Evolutionary conservation across 441 rosid genomes (phyloP).

Genomic region (Brassica balearica): DNA sequence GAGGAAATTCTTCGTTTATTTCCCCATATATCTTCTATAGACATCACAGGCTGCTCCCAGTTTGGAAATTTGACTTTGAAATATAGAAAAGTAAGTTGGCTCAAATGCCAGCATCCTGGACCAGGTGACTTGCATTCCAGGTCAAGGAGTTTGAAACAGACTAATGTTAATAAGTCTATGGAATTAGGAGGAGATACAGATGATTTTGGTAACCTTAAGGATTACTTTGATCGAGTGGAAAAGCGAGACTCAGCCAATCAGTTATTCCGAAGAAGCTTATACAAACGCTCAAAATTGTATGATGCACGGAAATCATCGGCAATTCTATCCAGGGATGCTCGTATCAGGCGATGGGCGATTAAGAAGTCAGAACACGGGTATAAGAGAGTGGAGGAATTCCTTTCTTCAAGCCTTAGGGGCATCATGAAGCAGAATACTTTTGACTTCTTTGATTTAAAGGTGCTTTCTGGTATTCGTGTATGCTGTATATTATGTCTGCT

Average conservation of each 20-base stretch:
- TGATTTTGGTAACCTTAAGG: constrained; percentile 93
- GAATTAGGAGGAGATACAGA: constrained; percentile 62
- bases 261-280: constrained; percentile 83
- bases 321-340: constrained; percentile 97
- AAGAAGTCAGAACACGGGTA: constrained; percentile 91
- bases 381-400: constrained; percentile 93
- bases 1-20: constrained; percentile 73
- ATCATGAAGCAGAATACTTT: constrained; percentile 95
- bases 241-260: constrained; percentile 95
- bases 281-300: constrained; percentile 92
- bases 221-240: constrained; percentile 94
- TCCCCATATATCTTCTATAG: constrained; percentile 73
- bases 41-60: constrained; percentile 93
- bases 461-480: constrained; percentile 42
- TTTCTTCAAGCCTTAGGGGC: constrained; percentile 87
- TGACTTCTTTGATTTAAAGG: constrained; percentile 92
- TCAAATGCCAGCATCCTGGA: constrained; percentile 56
- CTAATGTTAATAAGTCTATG: constrained; percentile 54
- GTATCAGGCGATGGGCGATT: constrained; percentile 88
- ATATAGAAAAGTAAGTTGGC: constrained; percentile 71
- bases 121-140: constrained; percentile 63
- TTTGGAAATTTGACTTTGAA: constrained; percentile 64
- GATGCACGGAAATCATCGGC: constrained; percentile 96
- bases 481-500: constrained; percentile 25
- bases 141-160: constrained; percentile 72